phyloP scores from a whole-genome alignment of 1,284 basidiomycete genomes.

The Ustilago tritici region DNA sequence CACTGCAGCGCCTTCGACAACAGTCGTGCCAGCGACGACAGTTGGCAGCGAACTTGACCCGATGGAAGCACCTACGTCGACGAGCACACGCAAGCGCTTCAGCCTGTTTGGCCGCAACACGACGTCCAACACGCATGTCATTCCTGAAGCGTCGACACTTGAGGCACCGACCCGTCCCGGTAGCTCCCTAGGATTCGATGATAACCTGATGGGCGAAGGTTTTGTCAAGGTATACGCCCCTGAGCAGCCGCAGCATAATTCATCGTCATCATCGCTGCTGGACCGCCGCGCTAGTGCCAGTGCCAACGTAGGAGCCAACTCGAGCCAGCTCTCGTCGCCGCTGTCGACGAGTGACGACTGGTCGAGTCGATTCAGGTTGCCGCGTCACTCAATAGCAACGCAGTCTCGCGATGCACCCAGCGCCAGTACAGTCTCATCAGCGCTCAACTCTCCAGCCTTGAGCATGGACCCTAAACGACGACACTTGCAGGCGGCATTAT shows the following conservation, averaged over 20 bases:
- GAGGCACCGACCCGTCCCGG: constrained; percentile 16
- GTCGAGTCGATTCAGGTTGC: constrained; percentile 36
- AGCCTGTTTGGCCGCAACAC: constrained; percentile 36
- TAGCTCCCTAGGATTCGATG: constrained; percentile 27
- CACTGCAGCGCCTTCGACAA: neutral
- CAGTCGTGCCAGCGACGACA: neutral
- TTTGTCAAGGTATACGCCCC: neutral
- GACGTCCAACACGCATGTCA: constrained; percentile 20
- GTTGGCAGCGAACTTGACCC: constrained; percentile 10
- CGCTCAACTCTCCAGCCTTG: constrained; percentile 37
- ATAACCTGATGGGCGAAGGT: constrained; percentile 7
- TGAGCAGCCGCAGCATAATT: neutral
- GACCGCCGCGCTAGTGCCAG: constrained; percentile 32
- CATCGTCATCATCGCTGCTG: constrained; percentile 12
- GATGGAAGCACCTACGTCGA: neutral
- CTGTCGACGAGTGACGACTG: constrained; percentile 28
- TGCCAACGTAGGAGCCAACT: constrained; percentile 4
- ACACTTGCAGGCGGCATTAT: constrained; percentile 15
- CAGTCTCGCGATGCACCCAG: constrained; percentile 1
- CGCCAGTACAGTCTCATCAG: constrained; percentile 18
- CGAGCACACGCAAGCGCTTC: constrained; percentile 26
- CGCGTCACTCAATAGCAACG: constrained; percentile 27
- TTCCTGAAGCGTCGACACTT: constrained; percentile 9
- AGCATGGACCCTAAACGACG: constrained; percentile 34
- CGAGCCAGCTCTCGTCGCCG: constrained; percentile 22